Evolutionary conservation across 1,284 basidiomycete genomes (phyloP).

Genomic region (Phlebopus sp.): DNA sequence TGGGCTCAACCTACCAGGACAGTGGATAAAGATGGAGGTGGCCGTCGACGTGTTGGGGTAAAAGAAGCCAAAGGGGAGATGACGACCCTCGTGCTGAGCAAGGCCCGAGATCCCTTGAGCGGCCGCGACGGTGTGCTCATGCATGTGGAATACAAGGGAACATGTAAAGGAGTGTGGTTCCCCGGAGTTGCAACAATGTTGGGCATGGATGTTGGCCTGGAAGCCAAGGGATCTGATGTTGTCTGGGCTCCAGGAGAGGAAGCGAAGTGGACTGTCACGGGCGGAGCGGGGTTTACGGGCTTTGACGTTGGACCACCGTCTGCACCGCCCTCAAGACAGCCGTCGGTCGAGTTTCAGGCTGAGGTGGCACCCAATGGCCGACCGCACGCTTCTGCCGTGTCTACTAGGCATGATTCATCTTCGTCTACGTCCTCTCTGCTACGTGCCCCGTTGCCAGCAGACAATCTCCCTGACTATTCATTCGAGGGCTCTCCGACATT

Average conservation of each 20-base stretch:
- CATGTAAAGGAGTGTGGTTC: slow-evolving; percentile 73
- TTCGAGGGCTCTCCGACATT: slow-evolving; percentile 59
- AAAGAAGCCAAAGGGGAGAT: slow-evolving; percentile 63
- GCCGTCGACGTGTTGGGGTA: slow-evolving; percentile 65
- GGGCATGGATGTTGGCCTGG: slow-evolving; percentile 72
- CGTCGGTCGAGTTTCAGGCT: slow-evolving; percentile 47
- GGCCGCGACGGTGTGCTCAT: slow-evolving; percentile 61
- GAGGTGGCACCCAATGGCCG: slow-evolving; percentile 20
- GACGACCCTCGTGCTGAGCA: slow-evolving; percentile 56
- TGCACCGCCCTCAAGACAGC: slow-evolving; percentile 37
- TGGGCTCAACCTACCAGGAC: slow-evolving; percentile 69
- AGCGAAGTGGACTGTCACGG: slow-evolving; percentile 57
- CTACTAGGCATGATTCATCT: slow-evolving; percentile 39
- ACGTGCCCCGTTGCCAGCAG: slow-evolving; percentile 64
- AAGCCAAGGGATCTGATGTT: slow-evolving; percentile 60
- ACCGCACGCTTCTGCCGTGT: slow-evolving; percentile 25
- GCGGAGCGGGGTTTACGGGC: slow-evolving; percentile 66
- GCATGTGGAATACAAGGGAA: slow-evolving; percentile 66
- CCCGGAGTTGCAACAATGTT: slow-evolving; percentile 77
- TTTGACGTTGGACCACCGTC: slow-evolving; percentile 49
- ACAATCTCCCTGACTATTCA: slow-evolving; percentile 64
- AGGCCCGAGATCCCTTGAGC: slow-evolving; percentile 36
- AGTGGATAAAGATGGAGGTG: slow-evolving; percentile 44
- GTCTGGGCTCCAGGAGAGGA: slow-evolving; percentile 58
- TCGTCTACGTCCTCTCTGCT: slow-evolving; percentile 61